Evolutionary conservation across 2,329 filamentous ascomycete species (phyloP).

Genomic region (Epichloe coenophiala): DNA sequence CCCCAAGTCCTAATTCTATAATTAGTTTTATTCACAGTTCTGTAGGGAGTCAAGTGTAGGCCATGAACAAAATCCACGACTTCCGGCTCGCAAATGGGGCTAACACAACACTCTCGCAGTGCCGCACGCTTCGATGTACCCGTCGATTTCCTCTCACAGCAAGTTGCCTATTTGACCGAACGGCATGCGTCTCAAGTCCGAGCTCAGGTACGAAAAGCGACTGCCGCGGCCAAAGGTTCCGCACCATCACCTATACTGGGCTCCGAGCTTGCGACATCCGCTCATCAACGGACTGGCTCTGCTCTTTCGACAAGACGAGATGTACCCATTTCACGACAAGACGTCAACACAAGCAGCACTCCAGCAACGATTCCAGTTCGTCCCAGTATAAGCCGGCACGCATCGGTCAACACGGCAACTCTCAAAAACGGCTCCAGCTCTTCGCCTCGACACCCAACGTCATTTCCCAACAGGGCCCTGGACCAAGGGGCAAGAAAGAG

Average conservation of each 20-base stretch:
- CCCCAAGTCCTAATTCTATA: not conserved
- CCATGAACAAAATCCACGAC: not conserved
- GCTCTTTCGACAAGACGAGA: constrained; percentile 45
- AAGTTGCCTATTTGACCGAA: constrained; percentile 89
- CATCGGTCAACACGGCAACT: constrained; percentile 32
- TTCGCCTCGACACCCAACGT: constrained; percentile 8
- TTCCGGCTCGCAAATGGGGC: constrained; percentile 7
- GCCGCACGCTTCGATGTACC: constrained; percentile 71
- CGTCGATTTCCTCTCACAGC: constrained; percentile 77
- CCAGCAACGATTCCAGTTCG: constrained; percentile 29
- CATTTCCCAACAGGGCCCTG: constrained; percentile 11
- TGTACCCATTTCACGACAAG: constrained; percentile 36
- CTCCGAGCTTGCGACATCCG: constrained; percentile 26
- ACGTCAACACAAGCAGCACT: constrained; percentile 29
- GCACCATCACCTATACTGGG: constrained; percentile 43
- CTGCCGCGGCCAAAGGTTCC: constrained; percentile 42
- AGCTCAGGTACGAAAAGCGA: constrained; percentile 73
- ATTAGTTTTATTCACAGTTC: constrained; percentile 8
- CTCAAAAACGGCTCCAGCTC: constrained; percentile 22
- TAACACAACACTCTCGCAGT: constrained; percentile 26
- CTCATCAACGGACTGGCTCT: constrained; percentile 33
- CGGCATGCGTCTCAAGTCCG: constrained; percentile 79
- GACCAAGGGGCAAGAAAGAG: constrained; percentile 23
- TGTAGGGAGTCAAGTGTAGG: constrained; percentile 63
- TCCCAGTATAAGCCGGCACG: constrained; percentile 32